Evolutionary conservation across 441 rosid genomes (phyloP).

Genomic region (Syzygium syzygioides): DNA sequence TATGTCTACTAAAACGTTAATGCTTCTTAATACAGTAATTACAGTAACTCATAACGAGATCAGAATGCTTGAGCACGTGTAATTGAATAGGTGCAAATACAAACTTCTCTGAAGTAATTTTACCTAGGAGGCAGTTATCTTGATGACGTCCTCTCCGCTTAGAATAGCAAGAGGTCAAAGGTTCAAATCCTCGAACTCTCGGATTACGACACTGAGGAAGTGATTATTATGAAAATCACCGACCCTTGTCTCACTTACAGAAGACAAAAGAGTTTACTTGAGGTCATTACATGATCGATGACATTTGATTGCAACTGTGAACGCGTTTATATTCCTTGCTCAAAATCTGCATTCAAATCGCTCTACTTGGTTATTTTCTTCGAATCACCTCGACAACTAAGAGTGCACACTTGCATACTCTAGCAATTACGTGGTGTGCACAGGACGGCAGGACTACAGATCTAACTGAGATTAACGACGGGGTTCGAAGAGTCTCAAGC

Average conservation of each 20-base stretch:
- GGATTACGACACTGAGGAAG: rapidly evolving
- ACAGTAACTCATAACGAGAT: not conserved
- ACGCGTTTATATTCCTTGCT: not conserved
- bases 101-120: not conserved
- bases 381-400: not conserved
- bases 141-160: not conserved
- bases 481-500: not conserved
- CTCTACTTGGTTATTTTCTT: not conserved
- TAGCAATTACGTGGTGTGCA: not conserved
- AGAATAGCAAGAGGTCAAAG: not conserved
- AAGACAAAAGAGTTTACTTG: not conserved
- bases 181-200: not conserved
- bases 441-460: not conserved
- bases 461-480: not conserved
- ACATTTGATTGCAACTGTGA: not conserved
- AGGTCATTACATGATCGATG: not conserved
- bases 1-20: not conserved
- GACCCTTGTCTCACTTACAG: not conserved
- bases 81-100: not conserved
- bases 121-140: not conserved
- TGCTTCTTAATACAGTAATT: not conserved
- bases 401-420: not conserved
- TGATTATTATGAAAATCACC: not conserved
- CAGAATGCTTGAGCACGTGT: not conserved
- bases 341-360: not conserved